Base-by-base conservation (phyloP, 495 filamentous ascomycete species). In the Trichoderma orchidacearum region DNA sequence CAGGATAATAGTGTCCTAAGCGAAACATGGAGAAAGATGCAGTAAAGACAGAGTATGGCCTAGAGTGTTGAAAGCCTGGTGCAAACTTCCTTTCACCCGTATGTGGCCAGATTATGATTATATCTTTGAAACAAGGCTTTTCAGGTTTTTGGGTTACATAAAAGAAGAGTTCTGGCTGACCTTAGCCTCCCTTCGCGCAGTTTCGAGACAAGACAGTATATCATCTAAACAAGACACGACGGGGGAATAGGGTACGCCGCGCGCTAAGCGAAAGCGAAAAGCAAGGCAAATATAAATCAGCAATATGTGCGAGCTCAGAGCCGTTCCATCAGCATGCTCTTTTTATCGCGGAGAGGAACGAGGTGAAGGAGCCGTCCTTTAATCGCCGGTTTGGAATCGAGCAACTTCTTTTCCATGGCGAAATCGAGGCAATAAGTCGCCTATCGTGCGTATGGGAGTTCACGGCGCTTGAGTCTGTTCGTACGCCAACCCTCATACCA, bases 401-500 rank as follows among this genome's bases (percentile, higher is more conserved):
- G n/a, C n/a, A n/a, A n/a, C n/a, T n/a, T n/a, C n/a, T n/a, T n/a
- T n/a, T n/a, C n/a, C n/a, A n/a, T n/a, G n/a, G n/a, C n/a, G n/a
- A n/a, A n/a, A n/a, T n/a, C n/a, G n/a, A n/a, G n/a, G n/a, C n/a
- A n/a, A n/a, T n/a, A n/a, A n/a, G n/a, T n/a, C n/a, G n/a, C n/a
- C 28, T 53, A 53, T 53, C 53, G 53, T n/a, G 30, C 30, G 36
- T 55, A 23, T 18, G 53, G 53, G 4, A 55, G 29, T 5, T 55
- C 32, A 6, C 65, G 68, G 25, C 74, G 71, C 67, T 79, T 80
- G 57, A 81, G 75, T 55, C 78, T 69, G 69, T 72, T 79, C 2
- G 78, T 97, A 71, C 93, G 82, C 93, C 93, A 98, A 61, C 88
- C 83, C 70, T 98, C 93, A 61, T 98, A 98, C 88, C 90, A 97